Base-by-base conservation (phyloP, 2,329 filamentous ascomycete genomes). In the Colletotrichum sublineola region DNA sequence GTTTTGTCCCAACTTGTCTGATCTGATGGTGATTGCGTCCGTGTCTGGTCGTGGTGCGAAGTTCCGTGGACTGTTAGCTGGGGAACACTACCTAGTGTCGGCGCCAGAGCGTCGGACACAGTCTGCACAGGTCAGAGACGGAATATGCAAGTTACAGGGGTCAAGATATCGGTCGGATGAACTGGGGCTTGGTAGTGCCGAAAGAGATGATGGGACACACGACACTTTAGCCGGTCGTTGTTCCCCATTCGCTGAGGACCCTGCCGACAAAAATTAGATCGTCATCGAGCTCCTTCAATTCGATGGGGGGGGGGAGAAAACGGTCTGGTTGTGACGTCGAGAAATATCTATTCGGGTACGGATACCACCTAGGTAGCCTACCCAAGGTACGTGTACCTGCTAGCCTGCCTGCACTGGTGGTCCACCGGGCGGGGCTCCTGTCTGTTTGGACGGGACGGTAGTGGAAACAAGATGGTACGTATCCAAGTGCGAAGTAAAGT, bases 131-230 rank as follows among this genome's bases (percentile, higher is more conserved):
- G 11, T 29, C 18, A 15, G n/a, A 52, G 24, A n/a, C 18, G 11
- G 18, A 36, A 52, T 53, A 66, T 69, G 61, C 53, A 53, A 36
- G 44, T 58, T 12, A 9, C 20, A 53, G 62, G 53, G 36, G 44
- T n/a, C 53, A 31, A 29, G 14, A 24, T 44, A 36, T 68, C 48
- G 52, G 33, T 60, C 38, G 55, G 46, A 62, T 67, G 67, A n/a
- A 31, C 11, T 4, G 15, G n/a, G 60, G 48, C 29, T 33, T 44
- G 42, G 42, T 14, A 18, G 18, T 53, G 50, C 15, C 8, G 7
- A 20, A 31, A 67, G 29, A 56, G 42, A 42, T 33, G n/a, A 36
- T 57, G 15, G 69, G 38, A 40, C 66, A 72, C 66, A 60, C 69
- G 69, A 69, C 66, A 64, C 58, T 24, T 14, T 38, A 46, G 20